A percentile compares a stretch with the other conserved stretches of the same genome.
Evolutionary conservation across 2,329 filamentous ascomycete species (phyloP).

Genomic region (Cytospora schulzeri): DNA sequence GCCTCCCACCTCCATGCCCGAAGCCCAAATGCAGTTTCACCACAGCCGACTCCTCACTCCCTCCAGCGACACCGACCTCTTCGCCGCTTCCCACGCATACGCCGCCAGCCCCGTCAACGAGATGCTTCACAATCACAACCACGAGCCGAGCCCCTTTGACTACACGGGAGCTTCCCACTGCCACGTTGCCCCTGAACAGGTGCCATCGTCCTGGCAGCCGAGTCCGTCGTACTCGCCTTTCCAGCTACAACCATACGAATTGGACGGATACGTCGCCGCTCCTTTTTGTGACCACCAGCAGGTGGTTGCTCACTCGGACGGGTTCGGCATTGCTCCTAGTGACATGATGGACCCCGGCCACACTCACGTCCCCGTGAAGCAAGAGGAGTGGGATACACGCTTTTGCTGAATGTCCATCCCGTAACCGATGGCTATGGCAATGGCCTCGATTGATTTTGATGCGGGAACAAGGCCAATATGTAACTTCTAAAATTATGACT

Average conservation of each 20-base stretch:
- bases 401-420: not conserved
- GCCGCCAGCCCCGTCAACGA: constrained; percentile 38
- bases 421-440: not conserved
- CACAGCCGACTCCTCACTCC: constrained; percentile 53
- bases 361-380: constrained; percentile 22
- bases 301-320: constrained; percentile 17
- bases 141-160: constrained; percentile 33
- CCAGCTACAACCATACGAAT: constrained; percentile 37
- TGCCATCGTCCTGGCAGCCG: constrained; percentile 37
- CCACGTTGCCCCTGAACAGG: constrained; percentile 18
- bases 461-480: not conserved
- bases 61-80: constrained; percentile 53
- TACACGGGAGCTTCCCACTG: constrained; percentile 36
- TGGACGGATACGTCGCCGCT: constrained; percentile 34
- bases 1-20: constrained; percentile 38
- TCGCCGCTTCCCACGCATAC: constrained; percentile 36
- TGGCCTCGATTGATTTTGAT: not conserved
- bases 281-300: constrained; percentile 33
- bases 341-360: constrained; percentile 20
- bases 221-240: constrained; percentile 44
- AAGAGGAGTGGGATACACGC: constrained; percentile 26
- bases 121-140: constrained; percentile 35
- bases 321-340: constrained; percentile 23
- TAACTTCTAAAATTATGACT: not conserved
- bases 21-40: constrained; percentile 34